A percentile compares a stretch with the other conserved stretches of the same genome.
Conservation (phyloP, 2,329 filamentous ascomycete species). For the Ceratocystis eucalypticola region DNA sequence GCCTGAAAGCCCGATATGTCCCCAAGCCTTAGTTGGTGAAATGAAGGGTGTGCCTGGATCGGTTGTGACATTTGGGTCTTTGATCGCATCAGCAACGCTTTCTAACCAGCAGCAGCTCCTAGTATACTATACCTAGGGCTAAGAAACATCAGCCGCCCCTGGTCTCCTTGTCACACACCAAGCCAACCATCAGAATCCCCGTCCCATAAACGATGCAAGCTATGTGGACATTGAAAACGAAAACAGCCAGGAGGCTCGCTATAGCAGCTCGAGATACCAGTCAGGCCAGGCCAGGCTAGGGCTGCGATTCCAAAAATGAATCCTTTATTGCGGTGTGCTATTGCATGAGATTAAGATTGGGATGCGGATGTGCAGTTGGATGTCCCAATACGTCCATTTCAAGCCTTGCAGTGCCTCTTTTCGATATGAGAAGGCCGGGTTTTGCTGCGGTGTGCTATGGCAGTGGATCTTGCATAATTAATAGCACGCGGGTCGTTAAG, state of each 20-base stretch:
- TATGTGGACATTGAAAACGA: not conserved
- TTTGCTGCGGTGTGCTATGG: not conserved
- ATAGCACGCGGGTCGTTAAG: not conserved
- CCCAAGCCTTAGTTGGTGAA: no score
- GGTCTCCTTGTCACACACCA: not conserved
- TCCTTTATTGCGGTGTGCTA: not conserved
- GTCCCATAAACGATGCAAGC: not conserved
- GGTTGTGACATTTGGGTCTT: not conserved
- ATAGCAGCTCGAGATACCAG: not conserved
- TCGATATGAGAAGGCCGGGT: not conserved
- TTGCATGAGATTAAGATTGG: constrained; percentile 5
- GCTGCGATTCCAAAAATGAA: not conserved
- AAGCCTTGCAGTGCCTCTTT: not conserved
- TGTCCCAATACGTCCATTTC: not conserved
- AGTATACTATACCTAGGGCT: not conserved
- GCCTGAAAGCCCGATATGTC: no score
- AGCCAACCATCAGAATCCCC: not conserved
- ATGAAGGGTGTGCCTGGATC: not conserved
- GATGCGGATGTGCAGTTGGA: not conserved
- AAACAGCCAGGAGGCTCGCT: not conserved
- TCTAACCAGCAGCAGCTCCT: not conserved
- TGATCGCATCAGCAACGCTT: not conserved
- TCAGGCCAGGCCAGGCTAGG: not conserved
- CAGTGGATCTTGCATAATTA: not conserved
- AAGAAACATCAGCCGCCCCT: not conserved